A percentile compares a stretch with the other conserved stretches of the same genome.
These are phyloP conservation scores for Cadophora malorum DNA, from an alignment of 2,329 filamentous ascomycete species.

Conservation along the genomic window DNA sequence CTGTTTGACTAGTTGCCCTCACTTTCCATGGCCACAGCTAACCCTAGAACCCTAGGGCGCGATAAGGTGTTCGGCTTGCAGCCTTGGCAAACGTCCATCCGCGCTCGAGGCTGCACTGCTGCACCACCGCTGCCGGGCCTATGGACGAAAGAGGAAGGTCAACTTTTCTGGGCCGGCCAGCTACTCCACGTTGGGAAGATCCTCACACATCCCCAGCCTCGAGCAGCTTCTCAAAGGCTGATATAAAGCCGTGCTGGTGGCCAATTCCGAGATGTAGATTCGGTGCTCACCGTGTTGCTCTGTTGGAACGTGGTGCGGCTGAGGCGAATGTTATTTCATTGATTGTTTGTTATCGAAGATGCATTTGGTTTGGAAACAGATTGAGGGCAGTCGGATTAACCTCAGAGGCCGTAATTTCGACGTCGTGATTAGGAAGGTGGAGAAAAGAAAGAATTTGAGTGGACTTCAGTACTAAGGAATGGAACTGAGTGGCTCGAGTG, in stretches of 20 bases:
- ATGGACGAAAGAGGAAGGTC: constrained; percentile 6
- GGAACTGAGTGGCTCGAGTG: too few species aligned
- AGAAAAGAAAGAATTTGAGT: constrained; percentile 1
- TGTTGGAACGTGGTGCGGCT: neutral
- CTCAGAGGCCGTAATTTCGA: neutral
- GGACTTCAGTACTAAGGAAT: neutral
- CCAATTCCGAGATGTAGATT: constrained; percentile 5
- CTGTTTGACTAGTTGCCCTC: neutral
- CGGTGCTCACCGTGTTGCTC: constrained; percentile 4
- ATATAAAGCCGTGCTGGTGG: constrained; percentile 11
- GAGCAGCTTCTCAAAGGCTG: neutral
- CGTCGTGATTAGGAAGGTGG: constrained; percentile 7
- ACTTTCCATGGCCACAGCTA: neutral
- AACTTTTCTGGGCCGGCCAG: neutral
- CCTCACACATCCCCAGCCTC: neutral
- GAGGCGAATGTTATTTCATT: neutral
- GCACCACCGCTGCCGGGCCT: neutral
- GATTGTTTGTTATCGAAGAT: neutral
- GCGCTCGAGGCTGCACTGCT: constrained; percentile 5
- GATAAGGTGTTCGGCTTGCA: constrained; percentile 11
- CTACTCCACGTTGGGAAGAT: constrained; percentile 2
- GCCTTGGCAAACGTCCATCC: constrained; percentile 6
- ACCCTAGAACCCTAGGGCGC: neutral
- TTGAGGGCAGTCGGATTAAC: neutral
- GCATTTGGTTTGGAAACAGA: neutral